Base-by-base conservation (phyloP, 2,329 filamentous ascomycete genomes). In the Phialophora tarda region DNA sequence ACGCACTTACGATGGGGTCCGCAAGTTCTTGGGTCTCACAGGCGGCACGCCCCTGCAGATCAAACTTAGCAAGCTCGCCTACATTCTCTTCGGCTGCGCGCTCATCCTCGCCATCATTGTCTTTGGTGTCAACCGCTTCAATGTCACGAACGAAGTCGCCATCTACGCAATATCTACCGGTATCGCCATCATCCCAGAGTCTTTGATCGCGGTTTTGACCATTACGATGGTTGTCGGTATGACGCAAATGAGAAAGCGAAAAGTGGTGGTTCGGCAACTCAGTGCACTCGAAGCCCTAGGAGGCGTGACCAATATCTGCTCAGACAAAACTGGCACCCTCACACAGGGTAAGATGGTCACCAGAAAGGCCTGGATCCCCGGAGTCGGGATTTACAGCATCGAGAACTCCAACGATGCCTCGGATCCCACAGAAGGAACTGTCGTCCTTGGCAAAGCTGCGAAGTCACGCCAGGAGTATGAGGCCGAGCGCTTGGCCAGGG, bases 1-100 rank as follows among this genome's bases (percentile, higher is more conserved):
- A 47, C 82, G 82, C 21, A 75, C 78, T 30, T 81, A 78, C 69
- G 83, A 86, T 73, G 78, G 78, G 24, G 72, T 84, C 67, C 82
- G 84, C 53, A 81, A 82, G 68, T 85, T 89, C 69, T 78, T 89
- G 51, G 86, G 87, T 59, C 79, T 89, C 63, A 85, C 82, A 57
- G 83, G 91, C 62, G 92, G 92, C 58, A 96, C 93, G 1, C 93
- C 93, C 0, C 82, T 97, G 54, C 92, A 96, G 79, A 89, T 90
- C 71, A 94, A 91, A 74, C 84, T 97, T 59, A 92, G 90, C 80
- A 92, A 93, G 78, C 89, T 97, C 74, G 92, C 93, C 30, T 88
- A 95, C 51, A 76, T 92, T 3, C 85, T 96, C 1, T 96, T 96
- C 74, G 88, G 84, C 55, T 85, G 92, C 59, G 93, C 86, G 5